phyloP scores from a whole-genome alignment of 73 alveolate genomes.

The Tetrahymena thermophila region DNA sequence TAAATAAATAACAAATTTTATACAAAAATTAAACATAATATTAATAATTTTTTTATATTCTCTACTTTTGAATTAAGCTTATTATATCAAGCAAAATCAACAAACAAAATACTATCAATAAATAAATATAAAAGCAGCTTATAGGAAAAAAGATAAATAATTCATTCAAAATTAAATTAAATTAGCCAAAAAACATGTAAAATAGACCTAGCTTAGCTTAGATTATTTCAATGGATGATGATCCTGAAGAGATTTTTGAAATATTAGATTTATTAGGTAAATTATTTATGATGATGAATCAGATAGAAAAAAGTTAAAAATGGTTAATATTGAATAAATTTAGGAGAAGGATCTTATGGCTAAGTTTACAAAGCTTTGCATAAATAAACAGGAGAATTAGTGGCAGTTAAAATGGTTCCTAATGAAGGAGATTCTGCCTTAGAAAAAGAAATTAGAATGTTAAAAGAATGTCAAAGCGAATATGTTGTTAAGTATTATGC shows the following conservation, averaged over 20 bases:
- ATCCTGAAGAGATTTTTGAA: slow-evolving; percentile 22
- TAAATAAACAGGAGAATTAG: slow-evolving; percentile 5
- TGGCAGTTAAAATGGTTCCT: slow-evolving; percentile 4
- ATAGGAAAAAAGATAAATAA: neutral
- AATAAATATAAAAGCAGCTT: neutral
- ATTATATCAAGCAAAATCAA: neutral
- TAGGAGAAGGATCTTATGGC: slow-evolving; percentile 43
- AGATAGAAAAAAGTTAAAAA: neutral
- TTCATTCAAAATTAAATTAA: neutral
- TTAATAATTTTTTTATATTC: too few species aligned
- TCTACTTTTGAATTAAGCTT: neutral
- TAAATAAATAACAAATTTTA: neutral
- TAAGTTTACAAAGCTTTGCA: slow-evolving; percentile 1
- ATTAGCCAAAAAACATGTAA: neutral
- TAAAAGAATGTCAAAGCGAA: neutral
- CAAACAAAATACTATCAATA: neutral
- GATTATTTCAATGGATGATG: slow-evolving; percentile 1
- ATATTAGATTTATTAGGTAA: neutral
- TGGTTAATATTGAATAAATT: neutral
- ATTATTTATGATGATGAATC: neutral
- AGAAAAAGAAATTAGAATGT: neutral
- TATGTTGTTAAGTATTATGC: neutral
- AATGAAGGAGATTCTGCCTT: neutral
- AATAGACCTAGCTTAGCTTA: neutral
- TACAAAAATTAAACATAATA: too few species aligned